These are phyloP conservation scores for Solanum bulbocastanum DNA, from an alignment of 257 asterid species.

Conservation along the genomic window DNA sequence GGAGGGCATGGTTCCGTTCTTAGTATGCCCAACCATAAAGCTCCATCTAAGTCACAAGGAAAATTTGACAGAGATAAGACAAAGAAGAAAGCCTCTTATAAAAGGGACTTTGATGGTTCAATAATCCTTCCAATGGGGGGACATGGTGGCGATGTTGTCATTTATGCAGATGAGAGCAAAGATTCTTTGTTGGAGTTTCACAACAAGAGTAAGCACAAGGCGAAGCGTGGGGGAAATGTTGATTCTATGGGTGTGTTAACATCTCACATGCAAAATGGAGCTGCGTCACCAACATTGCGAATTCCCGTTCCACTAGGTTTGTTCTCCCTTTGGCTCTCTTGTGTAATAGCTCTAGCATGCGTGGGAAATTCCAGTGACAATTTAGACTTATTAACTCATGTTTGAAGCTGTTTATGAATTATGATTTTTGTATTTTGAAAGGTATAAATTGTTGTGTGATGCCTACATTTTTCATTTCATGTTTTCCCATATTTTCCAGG, in stretches of 20 bases:
- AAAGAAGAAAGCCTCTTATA: constrained; percentile 41
- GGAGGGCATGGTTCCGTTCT: constrained; percentile 90
- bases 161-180: constrained; percentile 73
- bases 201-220: constrained; percentile 46
- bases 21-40: constrained; percentile 40
- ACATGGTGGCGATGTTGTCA: constrained; percentile 74
- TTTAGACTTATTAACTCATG: not conserved
- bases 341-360: not conserved
- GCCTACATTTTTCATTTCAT: not conserved
- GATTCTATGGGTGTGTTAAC: constrained; percentile 85
- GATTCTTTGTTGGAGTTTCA: constrained; percentile 83
- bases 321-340: constrained; percentile 1
- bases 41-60: constrained; percentile 41
- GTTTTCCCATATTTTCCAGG: constrained; percentile 31
- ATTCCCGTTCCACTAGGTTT: constrained; percentile 90
- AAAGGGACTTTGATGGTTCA: constrained; percentile 92
- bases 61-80: constrained; percentile 47
- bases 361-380: not conserved
- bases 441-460: not conserved
- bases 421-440: not conserved
- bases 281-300: constrained; percentile 57
- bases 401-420: not conserved
- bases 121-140: constrained; percentile 87
- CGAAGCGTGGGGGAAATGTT: constrained; percentile 94
- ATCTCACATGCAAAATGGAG: constrained; percentile 61